Evolutionary conservation across 345 rosid genomes (phyloP), one percentile per base, ranked within the genome.

Genomic region (Citrus unshiu): DNA sequence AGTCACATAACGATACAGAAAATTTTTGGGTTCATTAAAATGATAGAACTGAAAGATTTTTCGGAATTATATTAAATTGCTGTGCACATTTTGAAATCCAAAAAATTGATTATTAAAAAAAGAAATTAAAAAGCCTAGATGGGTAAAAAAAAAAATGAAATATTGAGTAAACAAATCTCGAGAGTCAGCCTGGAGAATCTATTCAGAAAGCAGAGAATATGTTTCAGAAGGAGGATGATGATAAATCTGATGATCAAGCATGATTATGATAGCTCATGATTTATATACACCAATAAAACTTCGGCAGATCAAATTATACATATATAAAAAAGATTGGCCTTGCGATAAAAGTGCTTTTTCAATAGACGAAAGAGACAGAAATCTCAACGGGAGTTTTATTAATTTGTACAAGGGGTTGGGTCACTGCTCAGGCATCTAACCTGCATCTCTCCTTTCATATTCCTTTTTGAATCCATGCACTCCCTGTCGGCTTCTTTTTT

Each of bases 361-460:
- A 22, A 22, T 25, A 3, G 82, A 72, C 54, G 25, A 32, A 40
- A 7, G 78, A 34, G 78, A 43, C 69, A 67, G 9, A 35, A 58
- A 72, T 79, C 56, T 57, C 46, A 51, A 46, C 66, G 62, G 68
- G 35, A 19, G 22, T 16, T 54, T 12, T 46, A 13, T 12, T 46
- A 46, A 71, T 3, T 24, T 40, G 77, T 49, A 35, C 72, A 12
- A 51, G 19, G 40, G 22, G 18, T 46, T 13, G 51, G 51, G 16
- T 46, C 51, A 13, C 5, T 46, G 51, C 2, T 71, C 75, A 81
- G 82, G 82, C 59, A 74, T 85, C 83, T 62, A 46, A 10, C 72
- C 79, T 46, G 51, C 51, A 62, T 76, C 81, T 78, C 74, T 85
- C 73, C 57, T 30, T 75, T 64, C 13, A 3, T 43, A 29, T 22